These are phyloP conservation scores for Venturiaceae sp. DNA, from an alignment of 2,329 filamentous ascomycete genomes.

Conservation along the genomic window DNA sequence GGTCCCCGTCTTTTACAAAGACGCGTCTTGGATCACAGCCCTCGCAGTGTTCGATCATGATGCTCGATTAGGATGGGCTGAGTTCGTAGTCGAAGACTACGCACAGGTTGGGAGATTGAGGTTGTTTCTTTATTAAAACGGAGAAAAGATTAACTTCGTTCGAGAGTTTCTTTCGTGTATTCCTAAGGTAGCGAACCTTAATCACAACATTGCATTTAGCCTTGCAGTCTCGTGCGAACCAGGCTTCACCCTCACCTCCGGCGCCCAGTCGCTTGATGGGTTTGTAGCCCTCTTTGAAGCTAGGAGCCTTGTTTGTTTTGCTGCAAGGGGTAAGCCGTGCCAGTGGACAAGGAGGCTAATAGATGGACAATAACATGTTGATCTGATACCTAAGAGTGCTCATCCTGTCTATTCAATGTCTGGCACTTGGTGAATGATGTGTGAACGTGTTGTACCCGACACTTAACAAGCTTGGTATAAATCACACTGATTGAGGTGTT, in stretches of 20 bases:
- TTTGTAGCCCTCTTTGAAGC: background rate
- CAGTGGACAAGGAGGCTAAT: no score
- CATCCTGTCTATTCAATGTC: no score
- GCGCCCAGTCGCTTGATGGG: background rate
- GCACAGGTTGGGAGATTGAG: background rate
- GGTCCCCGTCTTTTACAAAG: no score
- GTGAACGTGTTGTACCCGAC: no score
- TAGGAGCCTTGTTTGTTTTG: background rate
- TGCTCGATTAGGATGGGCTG: background rate
- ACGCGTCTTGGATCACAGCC: no score
- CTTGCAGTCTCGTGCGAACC: background rate
- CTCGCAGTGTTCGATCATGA: background rate
- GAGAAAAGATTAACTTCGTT: background rate
- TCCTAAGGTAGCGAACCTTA: background rate
- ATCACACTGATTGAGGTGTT: no score
- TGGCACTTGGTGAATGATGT: no score
- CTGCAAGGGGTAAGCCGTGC: no score
- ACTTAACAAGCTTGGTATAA: no score
- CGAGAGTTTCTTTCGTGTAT: background rate
- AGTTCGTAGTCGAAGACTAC: background rate
- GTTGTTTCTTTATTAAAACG: background rate
- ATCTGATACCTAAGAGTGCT: no score
- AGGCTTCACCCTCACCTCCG: background rate
- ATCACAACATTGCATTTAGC: background rate
- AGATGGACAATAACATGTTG: no score